A percentile compares a stretch with the other conserved stretches of the same genome.
Evolutionary conservation across 768 basidiomycete genomes (phyloP).

Genomic region (Strobilomyces confusus): DNA sequence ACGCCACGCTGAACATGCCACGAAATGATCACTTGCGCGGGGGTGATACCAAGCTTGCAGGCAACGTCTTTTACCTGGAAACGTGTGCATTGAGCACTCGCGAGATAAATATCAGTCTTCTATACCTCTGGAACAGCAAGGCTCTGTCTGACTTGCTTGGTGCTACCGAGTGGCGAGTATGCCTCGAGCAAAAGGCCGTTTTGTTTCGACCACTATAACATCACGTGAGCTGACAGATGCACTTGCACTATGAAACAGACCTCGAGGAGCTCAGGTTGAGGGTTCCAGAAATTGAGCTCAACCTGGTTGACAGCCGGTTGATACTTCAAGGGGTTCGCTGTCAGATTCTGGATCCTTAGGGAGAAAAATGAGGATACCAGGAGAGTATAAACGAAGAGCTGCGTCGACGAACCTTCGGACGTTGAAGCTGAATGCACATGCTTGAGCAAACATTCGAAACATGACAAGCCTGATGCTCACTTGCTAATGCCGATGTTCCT

Average conservation of each 20-base stretch:
- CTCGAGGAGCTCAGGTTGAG: constrained; percentile 72
- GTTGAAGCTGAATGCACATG: constrained; percentile 46
- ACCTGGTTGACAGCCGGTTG: constrained; percentile 74
- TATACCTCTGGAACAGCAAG: constrained; percentile 55
- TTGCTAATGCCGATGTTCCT: constrained; percentile 85
- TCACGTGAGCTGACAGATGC: neutral
- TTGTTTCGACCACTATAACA: constrained; percentile 59
- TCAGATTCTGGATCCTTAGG: constrained; percentile 57
- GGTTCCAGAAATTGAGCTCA: constrained; percentile 73
- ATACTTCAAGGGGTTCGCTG: constrained; percentile 55
- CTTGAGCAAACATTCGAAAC: neutral
- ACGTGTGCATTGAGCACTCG: neutral
- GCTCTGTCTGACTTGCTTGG: constrained; percentile 50
- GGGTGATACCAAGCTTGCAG: constrained; percentile 60
- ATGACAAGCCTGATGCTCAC: constrained; percentile 32
- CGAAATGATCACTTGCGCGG: constrained; percentile 69
- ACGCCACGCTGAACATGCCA: constrained; percentile 79
- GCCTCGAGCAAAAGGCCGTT: constrained; percentile 65
- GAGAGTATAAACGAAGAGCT: neutral
- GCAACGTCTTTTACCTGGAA: constrained; percentile 54
- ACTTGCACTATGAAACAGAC: constrained; percentile 29
- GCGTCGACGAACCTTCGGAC: constrained; percentile 38
- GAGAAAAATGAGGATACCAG: neutral
- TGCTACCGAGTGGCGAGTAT: constrained; percentile 73
- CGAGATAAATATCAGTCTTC: neutral